A percentile compares a stretch with the other conserved stretches of the same genome.
Evolutionary conservation across 2,329 filamentous ascomycete species (phyloP).

Genomic region (Paecilomyces formosus): DNA sequence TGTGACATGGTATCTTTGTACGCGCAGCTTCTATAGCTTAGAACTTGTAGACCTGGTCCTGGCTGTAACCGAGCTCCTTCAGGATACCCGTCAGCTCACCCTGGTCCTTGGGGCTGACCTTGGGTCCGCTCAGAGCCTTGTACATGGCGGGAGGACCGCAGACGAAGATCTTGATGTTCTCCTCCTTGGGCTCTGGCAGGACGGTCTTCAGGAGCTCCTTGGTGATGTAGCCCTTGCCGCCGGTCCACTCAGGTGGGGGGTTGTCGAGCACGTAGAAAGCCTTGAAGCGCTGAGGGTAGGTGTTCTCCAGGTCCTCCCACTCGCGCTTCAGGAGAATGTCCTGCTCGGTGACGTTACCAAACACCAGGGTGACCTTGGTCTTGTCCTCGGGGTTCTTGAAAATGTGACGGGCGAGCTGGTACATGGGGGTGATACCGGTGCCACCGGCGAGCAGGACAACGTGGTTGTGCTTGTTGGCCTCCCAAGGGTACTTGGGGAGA

Average conservation of each 20-base stretch:
- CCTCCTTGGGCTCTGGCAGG: constrained; percentile 81
- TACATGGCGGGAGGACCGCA: constrained; percentile 90
- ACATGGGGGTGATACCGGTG: constrained; percentile 97
- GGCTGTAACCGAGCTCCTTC: constrained; percentile 73
- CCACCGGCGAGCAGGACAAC: constrained; percentile 68
- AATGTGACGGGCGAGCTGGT: constrained; percentile 82
- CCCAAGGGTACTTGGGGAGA: constrained; percentile 87
- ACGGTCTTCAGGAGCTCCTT: constrained; percentile 95
- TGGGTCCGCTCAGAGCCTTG: constrained; percentile 82
- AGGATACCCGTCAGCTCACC: constrained; percentile 78
- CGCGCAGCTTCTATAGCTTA: constrained; percentile 35
- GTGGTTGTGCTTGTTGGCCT: constrained; percentile 87
- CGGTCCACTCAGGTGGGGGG: constrained; percentile 67
- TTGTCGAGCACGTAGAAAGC: constrained; percentile 92
- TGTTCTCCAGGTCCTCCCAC: constrained; percentile 82
- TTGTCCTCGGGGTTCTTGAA: constrained; percentile 95
- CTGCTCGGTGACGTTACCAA: constrained; percentile 80
- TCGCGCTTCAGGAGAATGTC: constrained; percentile 89
- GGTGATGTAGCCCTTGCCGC: constrained; percentile 71
- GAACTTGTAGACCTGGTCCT: constrained; percentile 97
- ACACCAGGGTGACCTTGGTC: constrained; percentile 94
- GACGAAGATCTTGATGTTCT: constrained; percentile 93
- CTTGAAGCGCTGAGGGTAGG: constrained; percentile 88
- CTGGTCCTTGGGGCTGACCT: constrained; percentile 90
- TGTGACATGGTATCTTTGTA: neutral